phyloP scores from a whole-genome alignment of 768 basidiomycete species.

The Tricholoma saponaceum region DNA sequence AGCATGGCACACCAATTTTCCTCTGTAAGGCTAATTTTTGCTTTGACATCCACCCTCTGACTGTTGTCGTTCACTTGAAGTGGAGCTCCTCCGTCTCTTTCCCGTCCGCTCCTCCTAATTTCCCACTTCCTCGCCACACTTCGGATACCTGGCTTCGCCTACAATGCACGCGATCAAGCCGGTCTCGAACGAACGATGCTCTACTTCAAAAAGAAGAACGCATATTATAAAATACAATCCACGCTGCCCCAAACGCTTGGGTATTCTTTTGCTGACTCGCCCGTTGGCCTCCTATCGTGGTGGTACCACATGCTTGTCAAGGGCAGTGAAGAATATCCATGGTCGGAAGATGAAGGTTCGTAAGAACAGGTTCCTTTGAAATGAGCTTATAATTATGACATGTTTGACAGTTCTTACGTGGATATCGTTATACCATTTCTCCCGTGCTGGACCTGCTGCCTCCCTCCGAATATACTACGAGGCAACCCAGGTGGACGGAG shows the following conservation, averaged over 20 bases:
- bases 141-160: constrained; percentile 8
- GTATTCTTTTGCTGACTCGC: constrained; percentile 50
- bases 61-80: no score
- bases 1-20: constrained; percentile 46
- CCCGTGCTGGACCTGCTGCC: constrained; percentile 53
- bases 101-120: constrained; percentile 21
- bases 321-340: constrained; percentile 50
- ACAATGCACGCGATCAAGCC: constrained; percentile 28
- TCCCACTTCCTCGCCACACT: constrained; percentile 20
- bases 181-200: constrained; percentile 25
- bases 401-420: constrained; percentile 49
- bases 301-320: constrained; percentile 49
- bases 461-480: constrained; percentile 37
- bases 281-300: constrained; percentile 37
- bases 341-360: constrained; percentile 54
- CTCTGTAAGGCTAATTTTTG: constrained; percentile 21
- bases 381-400: no score
- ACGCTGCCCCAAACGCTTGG: constrained; percentile 52
- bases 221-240: constrained; percentile 38
- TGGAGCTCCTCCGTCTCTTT: constrained; percentile 9
- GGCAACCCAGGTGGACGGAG: no score
- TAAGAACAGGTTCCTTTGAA: not conserved
- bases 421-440: constrained; percentile 59
- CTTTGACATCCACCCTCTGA: constrained; percentile 8
- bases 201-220: constrained; percentile 25